phyloP scores from a whole-genome alignment of 148 eudicot species.

The Spergularia marina region DNA sequence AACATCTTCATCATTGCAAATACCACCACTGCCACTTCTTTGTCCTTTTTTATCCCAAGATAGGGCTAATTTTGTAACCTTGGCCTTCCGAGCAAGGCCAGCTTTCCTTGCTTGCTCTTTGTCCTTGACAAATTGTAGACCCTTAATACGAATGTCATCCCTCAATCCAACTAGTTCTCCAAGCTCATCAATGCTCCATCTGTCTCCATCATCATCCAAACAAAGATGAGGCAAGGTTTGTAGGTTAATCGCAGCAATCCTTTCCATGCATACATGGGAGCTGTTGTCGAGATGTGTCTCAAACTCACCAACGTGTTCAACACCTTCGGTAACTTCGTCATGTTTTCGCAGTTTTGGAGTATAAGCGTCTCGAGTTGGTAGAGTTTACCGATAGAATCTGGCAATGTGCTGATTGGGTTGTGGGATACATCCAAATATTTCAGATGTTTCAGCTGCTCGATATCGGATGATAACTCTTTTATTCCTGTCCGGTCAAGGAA shows the following conservation, averaged over 20 bases:
- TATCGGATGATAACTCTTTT: background rate
- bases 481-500: background rate
- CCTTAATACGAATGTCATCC: background rate
- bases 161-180: constrained; percentile 3
- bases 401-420: background rate
- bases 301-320: constrained; percentile 17
- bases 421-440: background rate
- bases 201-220: constrained; percentile 8
- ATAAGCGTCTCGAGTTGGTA: constrained; percentile 20
- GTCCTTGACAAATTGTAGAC: constrained; percentile 12
- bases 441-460: constrained; percentile 5
- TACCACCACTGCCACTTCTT: background rate
- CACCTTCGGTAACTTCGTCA: constrained; percentile 1
- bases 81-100: background rate
- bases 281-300: background rate
- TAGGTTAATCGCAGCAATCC: background rate
- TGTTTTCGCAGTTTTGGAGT: background rate
- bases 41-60: background rate
- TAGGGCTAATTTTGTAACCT: background rate
- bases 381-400: constrained; percentile 8
- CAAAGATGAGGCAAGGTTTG: constrained; percentile 18
- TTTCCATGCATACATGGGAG: background rate
- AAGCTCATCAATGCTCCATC: constrained; percentile 15
- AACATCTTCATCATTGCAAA: constrained; percentile 3
- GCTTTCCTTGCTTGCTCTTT: constrained; percentile 13